phyloP scores from a whole-genome alignment of 1,284 basidiomycete genomes.

The Cerrena zonata region DNA sequence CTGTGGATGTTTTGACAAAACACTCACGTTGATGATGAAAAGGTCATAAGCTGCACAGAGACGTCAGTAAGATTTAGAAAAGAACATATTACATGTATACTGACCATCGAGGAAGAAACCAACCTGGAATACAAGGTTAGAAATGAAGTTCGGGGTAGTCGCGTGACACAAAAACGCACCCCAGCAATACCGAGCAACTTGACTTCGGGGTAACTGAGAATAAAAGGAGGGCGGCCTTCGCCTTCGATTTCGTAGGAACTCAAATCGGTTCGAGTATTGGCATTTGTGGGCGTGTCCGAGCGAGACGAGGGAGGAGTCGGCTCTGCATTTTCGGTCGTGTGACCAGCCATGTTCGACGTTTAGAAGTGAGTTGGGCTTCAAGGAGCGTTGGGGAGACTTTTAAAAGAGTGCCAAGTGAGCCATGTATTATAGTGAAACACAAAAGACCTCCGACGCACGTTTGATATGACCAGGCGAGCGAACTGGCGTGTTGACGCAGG shows the following conservation, averaged over 20 bases:
- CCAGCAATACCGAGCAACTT: slow-evolving; percentile 59
- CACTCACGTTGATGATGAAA: slow-evolving; percentile 68
- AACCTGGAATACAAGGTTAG: slow-evolving; percentile 31
- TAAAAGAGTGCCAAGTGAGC: background rate
- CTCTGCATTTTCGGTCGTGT: background rate
- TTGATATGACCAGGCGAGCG: background rate
- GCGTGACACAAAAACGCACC: slow-evolving; percentile 29
- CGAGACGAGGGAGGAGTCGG: background rate
- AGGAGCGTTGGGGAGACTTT: background rate
- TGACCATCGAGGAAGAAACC: slow-evolving; percentile 68
- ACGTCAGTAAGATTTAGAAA: slow-evolving; percentile 1
- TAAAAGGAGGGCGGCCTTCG: slow-evolving; percentile 38
- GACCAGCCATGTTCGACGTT: background rate
- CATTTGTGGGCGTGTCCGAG: background rate
- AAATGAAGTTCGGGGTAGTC: slow-evolving; percentile 2
- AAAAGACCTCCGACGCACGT: background rate
- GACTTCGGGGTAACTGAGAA: slow-evolving; percentile 44
- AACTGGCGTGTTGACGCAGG: background rate
- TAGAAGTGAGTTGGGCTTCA: background rate
- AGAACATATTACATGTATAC: slow-evolving; percentile 14
- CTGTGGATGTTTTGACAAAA: too few relatives aligned
- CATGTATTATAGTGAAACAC: background rate
- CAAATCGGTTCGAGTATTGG: slow-evolving; percentile 22
- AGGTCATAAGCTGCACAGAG: slow-evolving; percentile 57
- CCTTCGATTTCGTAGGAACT: slow-evolving; percentile 44